phyloP scores from a whole-genome alignment of 805 yeast genomes.

The Ascoidea rubescens region DNA sequence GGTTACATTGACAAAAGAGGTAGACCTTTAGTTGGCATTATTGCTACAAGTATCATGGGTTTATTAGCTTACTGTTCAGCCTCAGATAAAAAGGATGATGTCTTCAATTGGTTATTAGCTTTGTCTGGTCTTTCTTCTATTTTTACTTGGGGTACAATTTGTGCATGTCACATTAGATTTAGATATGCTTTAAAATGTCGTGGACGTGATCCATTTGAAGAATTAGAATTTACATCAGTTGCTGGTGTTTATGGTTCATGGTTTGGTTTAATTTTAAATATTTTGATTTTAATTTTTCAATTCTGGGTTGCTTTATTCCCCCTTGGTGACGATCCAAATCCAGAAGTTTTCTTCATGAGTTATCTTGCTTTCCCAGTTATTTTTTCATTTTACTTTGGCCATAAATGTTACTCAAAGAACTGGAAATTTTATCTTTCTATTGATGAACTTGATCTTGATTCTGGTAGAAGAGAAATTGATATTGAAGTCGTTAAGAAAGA shows the following conservation, averaged over 20 bases:
- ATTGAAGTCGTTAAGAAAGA: conserved; percentile 42
- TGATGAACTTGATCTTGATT: conserved; percentile 40
- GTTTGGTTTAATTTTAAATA: conserved; percentile 22
- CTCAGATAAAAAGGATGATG: conserved; percentile 22
- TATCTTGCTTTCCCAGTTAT: conserved; percentile 34
- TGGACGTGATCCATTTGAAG: conserved; percentile 23
- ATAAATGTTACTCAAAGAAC: conserved; percentile 31
- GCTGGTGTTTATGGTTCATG: conserved; percentile 29
- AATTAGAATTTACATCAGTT: conserved; percentile 27
- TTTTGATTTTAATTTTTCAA: conserved; percentile 27
- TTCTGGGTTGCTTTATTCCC: conserved; percentile 36
- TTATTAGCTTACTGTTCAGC: conserved; percentile 32
- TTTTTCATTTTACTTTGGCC: conserved; percentile 26
- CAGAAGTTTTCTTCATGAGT: conserved; percentile 26
- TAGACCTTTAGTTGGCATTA: conserved; percentile 32
- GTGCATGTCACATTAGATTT: conserved; percentile 29
- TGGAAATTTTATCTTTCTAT: conserved; percentile 30
- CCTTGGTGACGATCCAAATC: conserved; percentile 19
- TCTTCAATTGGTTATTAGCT: conserved; percentile 35
- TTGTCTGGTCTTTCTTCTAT: conserved; percentile 33
- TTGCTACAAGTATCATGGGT: conserved; percentile 26
- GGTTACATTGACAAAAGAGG: conserved; percentile 36
- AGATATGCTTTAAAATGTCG: conserved; percentile 29
- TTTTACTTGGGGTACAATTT: conserved; percentile 37
- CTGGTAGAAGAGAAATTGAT: conserved; percentile 51